A percentile compares a stretch with the other conserved stretches of the same genome.
Evolutionary conservation across 129 eudicot genomes (phyloP).

Genomic region (Rutidosis leptorrhynchoides): DNA sequence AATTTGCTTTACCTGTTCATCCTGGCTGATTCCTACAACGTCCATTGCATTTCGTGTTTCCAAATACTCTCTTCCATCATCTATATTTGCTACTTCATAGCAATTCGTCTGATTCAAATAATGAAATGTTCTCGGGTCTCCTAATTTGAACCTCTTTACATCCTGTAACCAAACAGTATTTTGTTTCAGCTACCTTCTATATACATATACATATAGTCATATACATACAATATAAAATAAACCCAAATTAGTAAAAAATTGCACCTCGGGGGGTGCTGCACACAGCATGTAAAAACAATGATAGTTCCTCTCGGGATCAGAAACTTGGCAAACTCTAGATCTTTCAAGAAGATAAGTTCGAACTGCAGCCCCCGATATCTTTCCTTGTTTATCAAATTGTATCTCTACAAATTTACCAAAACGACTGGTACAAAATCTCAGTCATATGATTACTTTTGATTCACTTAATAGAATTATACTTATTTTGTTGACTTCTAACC

Average conservation of each 20-base stretch:
- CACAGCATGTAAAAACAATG: conserved; percentile 98
- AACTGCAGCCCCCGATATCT: conserved; percentile 96
- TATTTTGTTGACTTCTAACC: conserved; percentile 44
- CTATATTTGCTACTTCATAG: conserved; percentile 84
- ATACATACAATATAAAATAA: neutral
- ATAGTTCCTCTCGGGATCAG: conserved; percentile 95
- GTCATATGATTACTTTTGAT: conserved; percentile 34
- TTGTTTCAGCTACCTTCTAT: conserved; percentile 12
- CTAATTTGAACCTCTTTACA: conserved; percentile 67
- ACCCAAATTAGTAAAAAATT: neutral
- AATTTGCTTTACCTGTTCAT: conserved; percentile 69
- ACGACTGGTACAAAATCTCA: conserved; percentile 76
- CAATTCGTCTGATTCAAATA: conserved; percentile 89
- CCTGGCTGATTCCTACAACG: conserved; percentile 88
- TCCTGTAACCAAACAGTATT: conserved; percentile 46
- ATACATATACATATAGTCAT: too few species aligned
- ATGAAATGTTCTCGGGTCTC: conserved; percentile 86
- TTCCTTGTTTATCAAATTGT: conserved; percentile 84
- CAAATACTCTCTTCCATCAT: conserved; percentile 87
- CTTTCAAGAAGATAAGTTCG: conserved; percentile 95
- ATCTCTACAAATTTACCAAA: conserved; percentile 99
- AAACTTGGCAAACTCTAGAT: conserved; percentile 96
- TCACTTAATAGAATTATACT: conserved; percentile 1
- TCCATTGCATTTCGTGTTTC: conserved; percentile 98
- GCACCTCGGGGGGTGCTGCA: conserved; percentile 96